Evolutionary conservation across 805 yeast species (phyloP).

Genomic region (Wickerhamomyces queroliae): DNA sequence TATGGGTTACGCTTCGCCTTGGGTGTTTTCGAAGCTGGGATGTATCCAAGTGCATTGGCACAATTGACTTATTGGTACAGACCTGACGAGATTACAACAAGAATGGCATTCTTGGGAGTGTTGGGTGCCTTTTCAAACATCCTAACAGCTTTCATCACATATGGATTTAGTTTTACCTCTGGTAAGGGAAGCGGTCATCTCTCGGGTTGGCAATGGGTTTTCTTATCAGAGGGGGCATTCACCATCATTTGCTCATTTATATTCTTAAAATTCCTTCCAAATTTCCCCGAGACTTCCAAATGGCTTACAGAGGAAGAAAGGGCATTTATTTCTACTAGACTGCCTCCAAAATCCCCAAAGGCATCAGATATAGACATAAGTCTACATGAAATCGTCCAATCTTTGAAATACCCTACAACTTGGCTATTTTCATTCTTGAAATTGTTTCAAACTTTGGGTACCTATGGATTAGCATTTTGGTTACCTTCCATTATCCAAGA

Average conservation of each 20-base stretch:
- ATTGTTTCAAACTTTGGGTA: conserved; percentile 10
- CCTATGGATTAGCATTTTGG: conserved; percentile 13
- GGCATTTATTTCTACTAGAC: conserved; percentile 3
- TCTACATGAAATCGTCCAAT: not conserved
- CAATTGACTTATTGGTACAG: conserved; percentile 21
- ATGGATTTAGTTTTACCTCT: conserved; percentile 12
- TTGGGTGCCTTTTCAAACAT: conserved; percentile 20
- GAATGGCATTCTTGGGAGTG: conserved; percentile 20
- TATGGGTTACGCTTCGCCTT: conserved; percentile 11
- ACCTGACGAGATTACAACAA: conserved; percentile 17
- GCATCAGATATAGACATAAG: conserved; percentile 2
- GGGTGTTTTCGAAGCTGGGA: conserved; percentile 17
- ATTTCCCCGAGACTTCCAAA: conserved; percentile 14
- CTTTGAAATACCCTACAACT: conserved; percentile 5
- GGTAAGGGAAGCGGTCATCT: conserved; percentile 12
- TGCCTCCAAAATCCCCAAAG: conserved; percentile 5
- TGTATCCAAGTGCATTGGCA: conserved; percentile 13
- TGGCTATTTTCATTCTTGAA: conserved; percentile 6
- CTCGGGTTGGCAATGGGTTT: conserved; percentile 17
- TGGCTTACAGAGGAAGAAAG: conserved; percentile 14
- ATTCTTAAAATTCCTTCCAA: conserved; percentile 9
- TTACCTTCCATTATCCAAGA: conserved; percentile 11
- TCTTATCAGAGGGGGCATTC: conserved; percentile 14
- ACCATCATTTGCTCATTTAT: conserved; percentile 9
- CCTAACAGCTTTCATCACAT: conserved; percentile 20